Conservation (phyloP, 768 basidiomycete genomes). For the Filobasidium floriforme region DNA sequence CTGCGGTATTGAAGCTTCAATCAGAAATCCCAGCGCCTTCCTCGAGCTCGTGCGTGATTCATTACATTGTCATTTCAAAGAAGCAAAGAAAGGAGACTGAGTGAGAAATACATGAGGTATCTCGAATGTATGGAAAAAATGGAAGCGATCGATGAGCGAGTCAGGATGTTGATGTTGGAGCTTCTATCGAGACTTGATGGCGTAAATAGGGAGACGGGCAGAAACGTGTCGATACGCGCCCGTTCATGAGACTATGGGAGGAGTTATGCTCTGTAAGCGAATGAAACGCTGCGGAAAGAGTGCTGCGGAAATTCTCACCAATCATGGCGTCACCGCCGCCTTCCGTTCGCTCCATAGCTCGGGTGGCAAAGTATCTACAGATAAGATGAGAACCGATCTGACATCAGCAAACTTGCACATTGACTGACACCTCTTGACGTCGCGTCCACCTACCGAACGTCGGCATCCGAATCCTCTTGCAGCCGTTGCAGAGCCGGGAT, state of each 20-base stretch:
- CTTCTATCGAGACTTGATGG: too few species aligned
- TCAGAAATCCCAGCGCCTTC: too few species aligned
- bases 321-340: constrained; percentile 9
- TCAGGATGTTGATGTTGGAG: too few species aligned
- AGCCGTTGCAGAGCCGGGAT: constrained; percentile 77
- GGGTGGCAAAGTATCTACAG: constrained; percentile 57
- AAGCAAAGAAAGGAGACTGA: neutral
- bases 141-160: neutral
- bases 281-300: neutral
- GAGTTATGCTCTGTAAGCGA: neutral
- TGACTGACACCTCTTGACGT: neutral
- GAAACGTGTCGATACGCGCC: neutral
- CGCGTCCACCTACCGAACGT: constrained; percentile 60
- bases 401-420: neutral
- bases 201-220: too few species aligned
- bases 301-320: neutral
- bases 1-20: too few species aligned
- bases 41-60: neutral
- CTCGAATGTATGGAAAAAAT: neutral
- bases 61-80: constrained; percentile 5
- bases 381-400: neutral
- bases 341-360: constrained; percentile 59
- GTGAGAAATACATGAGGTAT: constrained; percentile 13
- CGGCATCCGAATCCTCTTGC: constrained; percentile 82
- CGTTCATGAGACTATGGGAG: neutral